Evolutionary conservation across 768 basidiomycete genomes (phyloP).

Genomic region (Ramaria sp.): DNA sequence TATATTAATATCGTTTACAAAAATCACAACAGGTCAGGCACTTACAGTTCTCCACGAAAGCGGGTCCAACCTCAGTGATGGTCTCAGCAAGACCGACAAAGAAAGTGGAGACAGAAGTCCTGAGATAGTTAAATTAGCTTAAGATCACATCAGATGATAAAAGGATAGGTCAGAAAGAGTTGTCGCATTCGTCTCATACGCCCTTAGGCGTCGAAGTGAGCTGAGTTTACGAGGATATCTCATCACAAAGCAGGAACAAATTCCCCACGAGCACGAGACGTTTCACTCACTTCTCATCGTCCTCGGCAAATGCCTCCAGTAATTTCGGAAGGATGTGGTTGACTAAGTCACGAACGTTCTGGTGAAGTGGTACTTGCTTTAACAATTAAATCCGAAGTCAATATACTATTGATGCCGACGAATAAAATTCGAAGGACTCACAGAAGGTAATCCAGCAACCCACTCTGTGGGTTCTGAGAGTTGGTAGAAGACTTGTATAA

Average conservation of each 20-base stretch:
- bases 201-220: slow-evolving; percentile 63
- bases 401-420: background rate
- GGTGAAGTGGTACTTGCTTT: slow-evolving; percentile 42
- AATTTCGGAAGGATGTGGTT: slow-evolving; percentile 63
- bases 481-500: slow-evolving; percentile 86
- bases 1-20: slow-evolving; percentile 4
- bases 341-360: slow-evolving; percentile 70
- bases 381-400: background rate
- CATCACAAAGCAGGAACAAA: slow-evolving; percentile 29
- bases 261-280: slow-evolving; percentile 9
- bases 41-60: slow-evolving; percentile 70
- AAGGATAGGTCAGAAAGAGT: slow-evolving; percentile 22
- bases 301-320: slow-evolving; percentile 82
- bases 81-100: slow-evolving; percentile 88
- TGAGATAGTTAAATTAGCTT: slow-evolving; percentile 25
- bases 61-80: slow-evolving; percentile 85
- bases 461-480: slow-evolving; percentile 76
- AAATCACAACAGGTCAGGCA: background rate
- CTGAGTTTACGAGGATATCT: slow-evolving; percentile 50
- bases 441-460: slow-evolving; percentile 59
- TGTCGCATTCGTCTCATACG: slow-evolving; percentile 43
- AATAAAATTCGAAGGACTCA: slow-evolving; percentile 26
- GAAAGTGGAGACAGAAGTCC: slow-evolving; percentile 78
- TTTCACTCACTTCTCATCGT: slow-evolving; percentile 88
- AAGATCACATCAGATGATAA: background rate